Evolutionary conservation across 805 yeast genomes (phyloP).

Genomic region (Wickerhamomyces ciferrii): DNA sequence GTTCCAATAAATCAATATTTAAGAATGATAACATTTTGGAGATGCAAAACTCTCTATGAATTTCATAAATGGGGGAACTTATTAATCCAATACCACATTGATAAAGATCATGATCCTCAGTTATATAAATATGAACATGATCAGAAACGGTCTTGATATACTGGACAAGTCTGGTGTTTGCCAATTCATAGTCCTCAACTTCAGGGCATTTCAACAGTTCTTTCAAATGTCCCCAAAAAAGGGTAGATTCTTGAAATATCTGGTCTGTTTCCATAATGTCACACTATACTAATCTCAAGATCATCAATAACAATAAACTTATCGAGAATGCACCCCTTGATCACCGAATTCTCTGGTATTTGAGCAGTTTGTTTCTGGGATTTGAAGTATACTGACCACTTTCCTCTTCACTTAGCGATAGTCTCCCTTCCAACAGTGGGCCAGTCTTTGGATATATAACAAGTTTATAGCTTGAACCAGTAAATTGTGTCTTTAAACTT

Average conservation of each 20-base stretch:
- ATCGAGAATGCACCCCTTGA: background rate
- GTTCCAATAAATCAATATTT: slow-evolving; percentile 28
- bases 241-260: background rate
- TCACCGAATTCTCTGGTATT: no score
- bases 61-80: slow-evolving; percentile 29
- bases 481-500: no score
- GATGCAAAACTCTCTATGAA: slow-evolving; percentile 38
- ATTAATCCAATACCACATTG: slow-evolving; percentile 28
- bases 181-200: slow-evolving; percentile 6
- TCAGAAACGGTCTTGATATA: slow-evolving; percentile 19
- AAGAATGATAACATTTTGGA: slow-evolving; percentile 43
- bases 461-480: no score
- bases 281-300: background rate
- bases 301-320: background rate
- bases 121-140: slow-evolving; percentile 17
- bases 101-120: slow-evolving; percentile 27
- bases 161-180: slow-evolving; percentile 15
- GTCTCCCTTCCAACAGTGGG: no score
- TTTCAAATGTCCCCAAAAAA: slow-evolving; percentile 1
- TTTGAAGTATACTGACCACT: no score
- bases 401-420: no score
- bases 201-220: slow-evolving; percentile 8
- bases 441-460: no score
- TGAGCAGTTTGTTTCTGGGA: no score
- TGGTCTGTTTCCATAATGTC: background rate